A percentile compares a stretch with the other conserved stretches of the same genome.
Evolutionary conservation across 2,329 filamentous ascomycete genomes (phyloP).

Genomic region (Scedosporium aurantiacum): DNA sequence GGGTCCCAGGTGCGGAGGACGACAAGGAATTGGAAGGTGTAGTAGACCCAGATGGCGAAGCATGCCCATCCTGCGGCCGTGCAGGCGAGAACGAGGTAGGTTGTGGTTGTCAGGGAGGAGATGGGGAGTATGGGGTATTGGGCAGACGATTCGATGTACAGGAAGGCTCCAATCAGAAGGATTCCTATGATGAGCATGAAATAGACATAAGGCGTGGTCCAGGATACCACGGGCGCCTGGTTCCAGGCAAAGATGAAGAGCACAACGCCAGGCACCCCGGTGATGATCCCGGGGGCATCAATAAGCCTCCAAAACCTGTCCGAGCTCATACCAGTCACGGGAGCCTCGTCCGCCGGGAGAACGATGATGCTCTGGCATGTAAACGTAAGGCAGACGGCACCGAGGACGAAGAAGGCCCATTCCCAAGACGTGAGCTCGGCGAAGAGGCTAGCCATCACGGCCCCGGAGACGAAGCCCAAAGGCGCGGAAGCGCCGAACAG

Average conservation of each 20-base stretch:
- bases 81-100: constrained; percentile 45
- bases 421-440: constrained; percentile 32
- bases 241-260: constrained; percentile 60
- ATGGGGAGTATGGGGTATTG: constrained; percentile 47
- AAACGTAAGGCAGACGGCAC: constrained; percentile 19
- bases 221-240: constrained; percentile 49
- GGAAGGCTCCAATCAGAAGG: constrained; percentile 42
- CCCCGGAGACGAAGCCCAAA: constrained; percentile 31
- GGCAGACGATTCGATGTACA: constrained; percentile 40
- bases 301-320: constrained; percentile 12
- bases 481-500: constrained; percentile 36
- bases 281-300: constrained; percentile 26
- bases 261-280: constrained; percentile 43
- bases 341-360: constrained; percentile 19
- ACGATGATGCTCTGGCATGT: constrained; percentile 19
- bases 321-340: background rate
- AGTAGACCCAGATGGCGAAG: constrained; percentile 44
- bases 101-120: constrained; percentile 27
- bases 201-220: constrained; percentile 45
- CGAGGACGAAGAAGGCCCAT: constrained; percentile 33
- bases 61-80: constrained; percentile 42
- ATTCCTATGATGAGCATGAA: constrained; percentile 45
- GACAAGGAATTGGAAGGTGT: constrained; percentile 38
- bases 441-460: constrained; percentile 28
- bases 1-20: constrained; percentile 29